phyloP scores from a whole-genome alignment of 345 rosid genomes.

The Lepidium aucheri region DNA sequence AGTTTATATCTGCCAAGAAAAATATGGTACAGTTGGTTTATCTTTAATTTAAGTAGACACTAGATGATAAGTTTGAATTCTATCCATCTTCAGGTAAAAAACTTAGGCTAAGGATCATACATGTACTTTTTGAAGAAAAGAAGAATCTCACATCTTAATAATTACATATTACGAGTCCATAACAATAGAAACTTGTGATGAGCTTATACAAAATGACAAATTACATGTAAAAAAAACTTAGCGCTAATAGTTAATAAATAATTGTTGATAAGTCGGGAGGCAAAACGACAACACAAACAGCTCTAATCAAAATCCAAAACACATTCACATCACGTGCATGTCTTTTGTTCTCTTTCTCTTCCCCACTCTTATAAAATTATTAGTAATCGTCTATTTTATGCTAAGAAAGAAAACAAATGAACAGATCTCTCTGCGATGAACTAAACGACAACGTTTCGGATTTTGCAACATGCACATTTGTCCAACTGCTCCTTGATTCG shows the following conservation, averaged over 20 bases:
- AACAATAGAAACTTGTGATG: not conserved
- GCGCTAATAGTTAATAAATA: not conserved
- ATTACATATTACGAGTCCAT: not conserved
- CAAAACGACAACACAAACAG: constrained; percentile 16
- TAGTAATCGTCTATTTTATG: not conserved
- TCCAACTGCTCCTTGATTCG: constrained; percentile 1
- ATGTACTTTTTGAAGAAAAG: too few species aligned
- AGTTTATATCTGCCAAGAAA: too few species aligned
- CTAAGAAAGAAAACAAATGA: constrained; percentile 13
- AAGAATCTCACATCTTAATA: not conserved
- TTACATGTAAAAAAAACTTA: not conserved
- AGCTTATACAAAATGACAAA: not conserved
- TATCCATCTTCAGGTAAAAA: too few species aligned
- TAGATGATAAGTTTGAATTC: too few species aligned
- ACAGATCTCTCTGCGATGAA: not conserved
- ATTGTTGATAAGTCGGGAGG: not conserved
- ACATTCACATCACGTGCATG: constrained; percentile 19
- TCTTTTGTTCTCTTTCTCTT: constrained; percentile 12
- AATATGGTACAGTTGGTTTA: too few species aligned
- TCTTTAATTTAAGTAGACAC: too few species aligned
- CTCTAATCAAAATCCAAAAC: constrained; percentile 23
- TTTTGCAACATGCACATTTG: constrained; percentile 14
- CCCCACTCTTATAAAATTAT: not conserved
- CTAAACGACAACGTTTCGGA: constrained; percentile 10
- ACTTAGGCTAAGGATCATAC: too few species aligned